A percentile compares a stretch with the other conserved stretches of the same genome.
Evolutionary conservation across 2,329 filamentous ascomycete genomes (phyloP).

Genomic region (Dactylellina leptospora): DNA sequence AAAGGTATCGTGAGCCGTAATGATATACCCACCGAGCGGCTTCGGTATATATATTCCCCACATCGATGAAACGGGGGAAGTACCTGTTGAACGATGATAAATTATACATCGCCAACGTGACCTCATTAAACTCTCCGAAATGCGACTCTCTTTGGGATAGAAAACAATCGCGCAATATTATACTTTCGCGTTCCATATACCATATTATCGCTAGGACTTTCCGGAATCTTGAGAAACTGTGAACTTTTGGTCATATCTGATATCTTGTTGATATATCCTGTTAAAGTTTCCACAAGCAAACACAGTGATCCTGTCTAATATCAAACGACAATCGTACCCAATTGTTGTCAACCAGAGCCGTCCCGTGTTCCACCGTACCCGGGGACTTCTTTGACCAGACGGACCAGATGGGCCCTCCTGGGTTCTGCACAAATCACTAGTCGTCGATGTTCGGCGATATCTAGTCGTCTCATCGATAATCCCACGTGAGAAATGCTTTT

Average conservation of each 20-base stretch:
- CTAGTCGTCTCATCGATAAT: slow-evolving; percentile 6
- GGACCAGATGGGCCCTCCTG: too few species aligned
- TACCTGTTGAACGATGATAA: background rate
- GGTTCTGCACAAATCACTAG: too few species aligned
- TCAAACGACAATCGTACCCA: slow-evolving; percentile 1
- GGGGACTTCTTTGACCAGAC: slow-evolving; percentile 21
- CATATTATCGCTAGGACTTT: slow-evolving; percentile 8
- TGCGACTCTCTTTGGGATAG: slow-evolving; percentile 28
- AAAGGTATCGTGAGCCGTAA: background rate
- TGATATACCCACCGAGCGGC: slow-evolving; percentile 1
- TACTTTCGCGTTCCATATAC: slow-evolving; percentile 4
- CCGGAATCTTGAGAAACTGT: background rate
- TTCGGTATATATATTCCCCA: slow-evolving; percentile 18
- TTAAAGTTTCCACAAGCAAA: slow-evolving; percentile 6
- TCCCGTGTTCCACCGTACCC: slow-evolving; percentile 5
- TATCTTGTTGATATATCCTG: background rate
- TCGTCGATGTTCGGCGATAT: slow-evolving; percentile 41
- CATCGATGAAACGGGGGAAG: slow-evolving; percentile 22
- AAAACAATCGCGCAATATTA: slow-evolving; percentile 1
- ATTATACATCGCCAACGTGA: slow-evolving; percentile 22
- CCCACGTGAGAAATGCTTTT: background rate
- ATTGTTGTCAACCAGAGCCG: slow-evolving; percentile 1
- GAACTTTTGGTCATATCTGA: background rate
- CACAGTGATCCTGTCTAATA: slow-evolving; percentile 11
- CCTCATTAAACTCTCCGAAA: slow-evolving; percentile 27